A percentile compares a stretch with the other conserved stretches of the same genome.
Evolutionary conservation across 169 alveolate genomes (phyloP).

Genomic region (Babesia sp.): DNA sequence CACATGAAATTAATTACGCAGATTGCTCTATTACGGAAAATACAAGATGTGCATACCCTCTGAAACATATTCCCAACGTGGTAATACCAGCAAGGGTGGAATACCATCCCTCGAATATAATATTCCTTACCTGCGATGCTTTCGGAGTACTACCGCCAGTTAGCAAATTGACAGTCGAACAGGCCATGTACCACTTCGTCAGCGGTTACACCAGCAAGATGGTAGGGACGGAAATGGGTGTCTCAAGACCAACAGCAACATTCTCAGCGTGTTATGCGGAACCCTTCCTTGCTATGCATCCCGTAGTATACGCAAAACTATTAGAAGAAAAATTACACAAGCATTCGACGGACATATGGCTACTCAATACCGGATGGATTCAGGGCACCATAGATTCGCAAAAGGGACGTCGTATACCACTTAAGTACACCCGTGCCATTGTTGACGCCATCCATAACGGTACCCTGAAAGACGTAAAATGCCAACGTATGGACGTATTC

Average conservation of each 20-base stretch:
- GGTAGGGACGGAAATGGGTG: slow-evolving; percentile 93
- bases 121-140: slow-evolving; percentile 93
- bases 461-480: slow-evolving; percentile 63
- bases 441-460: slow-evolving; percentile 89
- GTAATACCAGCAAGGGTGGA: slow-evolving; percentile 90
- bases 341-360: slow-evolving; percentile 79
- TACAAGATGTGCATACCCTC: slow-evolving; percentile 92
- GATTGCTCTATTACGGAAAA: slow-evolving; percentile 90
- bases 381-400: slow-evolving; percentile 88
- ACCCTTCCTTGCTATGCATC: slow-evolving; percentile 93
- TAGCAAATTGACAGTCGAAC: slow-evolving; percentile 84
- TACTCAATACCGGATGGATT: slow-evolving; percentile 95
- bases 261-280: slow-evolving; percentile 97
- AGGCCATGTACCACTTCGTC: slow-evolving; percentile 93
- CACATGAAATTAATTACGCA: slow-evolving; percentile 88
- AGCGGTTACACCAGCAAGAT: slow-evolving; percentile 95
- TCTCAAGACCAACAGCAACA: slow-evolving; percentile 90
- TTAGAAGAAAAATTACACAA: slow-evolving; percentile 58
- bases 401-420: slow-evolving; percentile 88
- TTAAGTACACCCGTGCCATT: slow-evolving; percentile 86
- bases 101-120: slow-evolving; percentile 92
- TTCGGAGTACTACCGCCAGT: slow-evolving; percentile 96
- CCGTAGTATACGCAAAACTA: slow-evolving; percentile 89
- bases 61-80: slow-evolving; percentile 89
- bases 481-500: slow-evolving; percentile 82